phyloP scores from a whole-genome alignment of 2,329 filamentous ascomycete genomes.

The Leptographium flavum region DNA sequence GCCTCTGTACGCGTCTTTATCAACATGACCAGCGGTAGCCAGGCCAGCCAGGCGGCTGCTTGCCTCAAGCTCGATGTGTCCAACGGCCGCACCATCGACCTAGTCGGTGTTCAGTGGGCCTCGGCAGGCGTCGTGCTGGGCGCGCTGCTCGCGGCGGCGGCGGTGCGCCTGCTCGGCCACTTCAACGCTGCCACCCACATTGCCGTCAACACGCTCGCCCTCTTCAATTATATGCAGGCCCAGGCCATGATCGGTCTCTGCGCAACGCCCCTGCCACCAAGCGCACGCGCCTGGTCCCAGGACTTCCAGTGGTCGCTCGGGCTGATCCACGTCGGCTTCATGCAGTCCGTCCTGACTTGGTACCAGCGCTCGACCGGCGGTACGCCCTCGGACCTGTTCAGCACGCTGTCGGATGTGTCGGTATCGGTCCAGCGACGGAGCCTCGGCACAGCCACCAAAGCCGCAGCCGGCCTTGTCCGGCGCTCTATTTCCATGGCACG shows the following conservation, averaged over 20 bases:
- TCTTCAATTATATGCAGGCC: conserved; percentile 76
- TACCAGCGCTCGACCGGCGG: conserved; percentile 77
- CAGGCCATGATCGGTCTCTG: conserved; percentile 72
- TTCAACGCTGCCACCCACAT: conserved; percentile 79
- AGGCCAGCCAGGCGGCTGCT: conserved; percentile 41
- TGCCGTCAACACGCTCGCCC: conserved; percentile 65
- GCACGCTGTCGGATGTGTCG: conserved; percentile 52
- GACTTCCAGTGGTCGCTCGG: conserved; percentile 90
- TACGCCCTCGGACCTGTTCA: conserved; percentile 56
- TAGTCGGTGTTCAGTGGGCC: conserved; percentile 65
- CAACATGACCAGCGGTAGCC: conserved; percentile 36
- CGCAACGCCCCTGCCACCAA: conserved; percentile 60
- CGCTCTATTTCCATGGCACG: no score
- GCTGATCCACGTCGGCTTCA: conserved; percentile 63
- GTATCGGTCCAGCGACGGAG: conserved; percentile 52
- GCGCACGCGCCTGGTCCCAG: conserved; percentile 74
- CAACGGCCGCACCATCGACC: conserved; percentile 71
- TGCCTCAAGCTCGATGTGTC: conserved; percentile 69
- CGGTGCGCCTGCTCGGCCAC: conserved; percentile 68
- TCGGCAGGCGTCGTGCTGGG: conserved; percentile 64
- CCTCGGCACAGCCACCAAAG: conserved; percentile 12
- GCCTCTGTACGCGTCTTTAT: conserved; percentile 61
- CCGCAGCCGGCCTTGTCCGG: conserved; percentile 18
- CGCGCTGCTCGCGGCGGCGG: conserved; percentile 58
- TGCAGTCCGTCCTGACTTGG: conserved; percentile 74